Evolutionary conservation across 805 yeast species (phyloP).

Genomic region (Kuraishia ogatae): DNA sequence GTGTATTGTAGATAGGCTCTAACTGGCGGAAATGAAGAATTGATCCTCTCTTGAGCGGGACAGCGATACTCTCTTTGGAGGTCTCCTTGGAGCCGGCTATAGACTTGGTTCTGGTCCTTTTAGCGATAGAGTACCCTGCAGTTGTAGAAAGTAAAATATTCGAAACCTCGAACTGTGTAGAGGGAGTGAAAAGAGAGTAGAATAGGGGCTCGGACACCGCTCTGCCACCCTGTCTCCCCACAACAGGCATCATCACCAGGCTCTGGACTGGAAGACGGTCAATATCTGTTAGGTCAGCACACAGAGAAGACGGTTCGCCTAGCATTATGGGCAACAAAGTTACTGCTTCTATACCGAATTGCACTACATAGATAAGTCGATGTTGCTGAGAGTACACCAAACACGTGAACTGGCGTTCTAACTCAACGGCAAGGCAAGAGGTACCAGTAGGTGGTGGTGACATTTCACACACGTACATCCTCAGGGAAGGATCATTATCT

Average conservation of each 20-base stretch:
- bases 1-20: background rate
- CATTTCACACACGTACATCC: slow-evolving; percentile 16
- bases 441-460: background rate
- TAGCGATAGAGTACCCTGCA: background rate
- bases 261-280: background rate
- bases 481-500: slow-evolving; percentile 44
- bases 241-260: background rate
- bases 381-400: slow-evolving; percentile 19
- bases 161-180: background rate
- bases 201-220: background rate
- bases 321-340: slow-evolving; percentile 11
- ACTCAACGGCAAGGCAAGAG: background rate
- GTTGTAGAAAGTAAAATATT: background rate
- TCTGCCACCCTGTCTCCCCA: background rate
- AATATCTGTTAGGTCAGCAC: background rate
- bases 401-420: slow-evolving; percentile 12
- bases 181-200: background rate
- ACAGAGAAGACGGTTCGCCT: slow-evolving; percentile 8
- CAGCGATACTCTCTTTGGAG: background rate
- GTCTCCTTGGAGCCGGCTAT: background rate
- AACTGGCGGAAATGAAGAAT: background rate
- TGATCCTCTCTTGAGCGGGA: background rate
- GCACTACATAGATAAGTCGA: slow-evolving; percentile 19
- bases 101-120: background rate
- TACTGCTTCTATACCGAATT: slow-evolving; percentile 18